Evolutionary conservation across 2,329 filamentous ascomycete species (phyloP).

Genomic region (Madurella mycetomatis): DNA sequence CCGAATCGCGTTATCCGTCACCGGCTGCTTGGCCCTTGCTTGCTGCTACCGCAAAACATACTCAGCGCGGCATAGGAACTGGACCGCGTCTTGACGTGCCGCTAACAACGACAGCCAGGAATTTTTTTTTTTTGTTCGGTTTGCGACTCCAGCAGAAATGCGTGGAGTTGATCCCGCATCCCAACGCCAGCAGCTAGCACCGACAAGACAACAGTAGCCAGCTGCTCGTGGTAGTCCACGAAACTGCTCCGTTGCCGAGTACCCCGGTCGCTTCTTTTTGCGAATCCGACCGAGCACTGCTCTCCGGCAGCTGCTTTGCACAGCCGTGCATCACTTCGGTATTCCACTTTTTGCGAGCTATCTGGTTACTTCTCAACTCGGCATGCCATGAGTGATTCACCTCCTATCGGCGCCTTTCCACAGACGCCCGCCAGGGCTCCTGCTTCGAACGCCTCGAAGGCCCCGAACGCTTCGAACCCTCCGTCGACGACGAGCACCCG

Average conservation of each 20-base stretch:
- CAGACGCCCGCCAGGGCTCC: conserved; percentile 23
- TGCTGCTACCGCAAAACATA: conserved; percentile 12
- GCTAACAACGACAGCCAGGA: conserved; percentile 15
- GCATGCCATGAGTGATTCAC: conserved; percentile 25
- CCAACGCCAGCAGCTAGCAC: conserved; percentile 13
- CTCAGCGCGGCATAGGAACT: conserved; percentile 14
- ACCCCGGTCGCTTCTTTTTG: not conserved
- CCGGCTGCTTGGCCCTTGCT: conserved; percentile 1
- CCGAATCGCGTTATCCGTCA: not conserved
- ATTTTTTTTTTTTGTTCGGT: conserved; percentile 20
- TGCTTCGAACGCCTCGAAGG: conserved; percentile 10
- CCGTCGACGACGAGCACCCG: conserved; percentile 2
- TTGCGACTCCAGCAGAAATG: conserved; percentile 13
- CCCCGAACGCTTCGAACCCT: conserved; percentile 6
- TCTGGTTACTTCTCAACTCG: conserved; percentile 12
- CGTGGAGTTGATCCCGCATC: conserved; percentile 16
- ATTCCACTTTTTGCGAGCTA: not conserved
- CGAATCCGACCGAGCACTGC: not conserved
- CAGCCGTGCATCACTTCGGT: not conserved
- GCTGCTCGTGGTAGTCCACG: not conserved
- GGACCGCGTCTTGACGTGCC: conserved; percentile 39
- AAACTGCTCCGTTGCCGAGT: not conserved
- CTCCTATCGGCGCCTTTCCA: conserved; percentile 25
- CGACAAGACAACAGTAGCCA: conserved; percentile 1
- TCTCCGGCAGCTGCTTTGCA: too few relatives aligned